phyloP scores from a whole-genome alignment of 139 green algal species.

The Pleodorina starrii region DNA sequence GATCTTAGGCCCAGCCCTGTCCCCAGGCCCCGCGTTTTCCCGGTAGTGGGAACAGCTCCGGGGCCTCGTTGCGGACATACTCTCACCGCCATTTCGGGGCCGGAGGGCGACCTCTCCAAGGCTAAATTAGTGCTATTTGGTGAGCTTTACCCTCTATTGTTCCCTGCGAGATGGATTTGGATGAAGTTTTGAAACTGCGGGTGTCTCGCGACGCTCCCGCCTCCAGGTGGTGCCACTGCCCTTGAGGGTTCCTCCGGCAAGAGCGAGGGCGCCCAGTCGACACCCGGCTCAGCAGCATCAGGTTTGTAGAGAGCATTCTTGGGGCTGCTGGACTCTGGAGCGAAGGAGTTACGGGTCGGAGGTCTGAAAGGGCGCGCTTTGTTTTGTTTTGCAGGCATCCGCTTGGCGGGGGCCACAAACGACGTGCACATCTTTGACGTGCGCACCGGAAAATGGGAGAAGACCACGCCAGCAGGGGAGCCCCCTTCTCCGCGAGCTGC shows the following conservation, averaged over 20 bases:
- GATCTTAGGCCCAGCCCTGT: slow-evolving; percentile 46
- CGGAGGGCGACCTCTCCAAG: slow-evolving; percentile 77
- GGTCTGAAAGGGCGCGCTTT: slow-evolving; percentile 17
- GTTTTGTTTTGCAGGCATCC: slow-evolving; percentile 73
- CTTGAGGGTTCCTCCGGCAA: slow-evolving; percentile 83
- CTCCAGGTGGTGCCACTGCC: slow-evolving; percentile 90
- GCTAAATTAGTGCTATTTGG: slow-evolving; percentile 93
- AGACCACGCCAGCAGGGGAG: slow-evolving; percentile 88
- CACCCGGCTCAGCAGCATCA: slow-evolving; percentile 56
- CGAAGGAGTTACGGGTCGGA: background rate
- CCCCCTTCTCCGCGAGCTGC: slow-evolving; percentile 93
- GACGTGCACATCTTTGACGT: slow-evolving; percentile 97
- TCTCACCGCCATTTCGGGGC: slow-evolving; percentile 86
- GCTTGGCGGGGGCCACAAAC: slow-evolving; percentile 92
- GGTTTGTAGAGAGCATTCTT: no score
- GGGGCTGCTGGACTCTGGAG: no score
- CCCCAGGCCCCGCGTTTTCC: slow-evolving; percentile 32
- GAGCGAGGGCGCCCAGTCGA: slow-evolving; percentile 44
- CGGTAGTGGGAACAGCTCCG: slow-evolving; percentile 52
- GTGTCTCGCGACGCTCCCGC: background rate
- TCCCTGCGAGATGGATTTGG: no score
- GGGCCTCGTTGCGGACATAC: slow-evolving; percentile 94
- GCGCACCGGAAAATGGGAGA: slow-evolving; percentile 86
- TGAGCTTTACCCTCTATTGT: slow-evolving; percentile 45
- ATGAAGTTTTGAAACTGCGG: no score